Percentiles rank a stretch among this genome's conserved stretches.
These are phyloP conservation scores for Solioccasus polychromus DNA, from an alignment of 768 basidiomycete genomes.

Conservation along the genomic window DNA sequence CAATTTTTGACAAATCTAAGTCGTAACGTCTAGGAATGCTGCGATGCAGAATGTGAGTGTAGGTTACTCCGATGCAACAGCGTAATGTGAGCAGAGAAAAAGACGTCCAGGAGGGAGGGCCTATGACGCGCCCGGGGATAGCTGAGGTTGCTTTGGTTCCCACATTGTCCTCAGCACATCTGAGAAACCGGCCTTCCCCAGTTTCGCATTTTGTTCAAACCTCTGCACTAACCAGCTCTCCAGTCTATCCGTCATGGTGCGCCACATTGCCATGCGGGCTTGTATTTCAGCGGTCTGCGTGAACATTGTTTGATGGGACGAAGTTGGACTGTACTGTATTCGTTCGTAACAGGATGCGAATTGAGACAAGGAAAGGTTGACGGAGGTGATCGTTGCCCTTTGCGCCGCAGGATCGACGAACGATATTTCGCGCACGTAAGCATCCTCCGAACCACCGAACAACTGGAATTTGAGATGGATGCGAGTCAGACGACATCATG, in stretches of 20 bases:
- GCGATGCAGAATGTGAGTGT: constrained; percentile 3
- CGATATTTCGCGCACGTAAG: constrained; percentile 92
- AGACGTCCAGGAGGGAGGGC: constrained; percentile 1
- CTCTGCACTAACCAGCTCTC: constrained; percentile 86
- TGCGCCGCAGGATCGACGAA: constrained; percentile 85
- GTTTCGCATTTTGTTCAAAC: constrained; percentile 88
- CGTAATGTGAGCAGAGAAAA: constrained; percentile 5
- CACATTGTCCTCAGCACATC: constrained; percentile 79
- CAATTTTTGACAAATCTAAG: constrained; percentile 26
- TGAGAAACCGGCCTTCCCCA: constrained; percentile 87
- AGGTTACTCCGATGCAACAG: constrained; percentile 6
- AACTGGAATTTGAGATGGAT: constrained; percentile 43
- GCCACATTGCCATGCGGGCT: constrained; percentile 77
- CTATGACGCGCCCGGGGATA: constrained; percentile 31
- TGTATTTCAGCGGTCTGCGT: constrained; percentile 91
- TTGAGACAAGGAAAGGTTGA: constrained; percentile 93
- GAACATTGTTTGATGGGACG: constrained; percentile 65
- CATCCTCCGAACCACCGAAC: constrained; percentile 90
- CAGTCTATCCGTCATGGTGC: constrained; percentile 75
- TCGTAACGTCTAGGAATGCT: constrained; percentile 22
- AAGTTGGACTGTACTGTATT: constrained; percentile 80
- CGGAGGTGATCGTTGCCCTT: constrained; percentile 81
- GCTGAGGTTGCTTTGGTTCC: constrained; percentile 62
- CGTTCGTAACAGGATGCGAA: constrained; percentile 90
- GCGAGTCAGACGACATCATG: constrained; percentile 5